Base-by-base conservation (phyloP, 306 rosid genomes). In the Cicer bijugum region DNA sequence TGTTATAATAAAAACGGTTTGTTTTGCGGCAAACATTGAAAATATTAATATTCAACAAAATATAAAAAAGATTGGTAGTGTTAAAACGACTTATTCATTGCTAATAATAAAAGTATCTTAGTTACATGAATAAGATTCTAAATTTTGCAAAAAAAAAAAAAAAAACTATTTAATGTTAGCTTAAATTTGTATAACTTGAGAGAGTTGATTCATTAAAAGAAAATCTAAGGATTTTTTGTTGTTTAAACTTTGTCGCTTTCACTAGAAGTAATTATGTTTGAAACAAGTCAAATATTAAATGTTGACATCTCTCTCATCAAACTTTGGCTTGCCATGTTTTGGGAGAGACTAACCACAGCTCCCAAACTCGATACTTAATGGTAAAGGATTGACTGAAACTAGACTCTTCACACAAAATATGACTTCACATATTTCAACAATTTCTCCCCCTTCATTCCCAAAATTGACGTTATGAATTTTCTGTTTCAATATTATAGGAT, bases 341-440 rank as follows among this genome's bases (percentile, higher is more conserved):
- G 4, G 2, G 58, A 51, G 11, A 51, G 6, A 46, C 5, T 20
- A 19, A 20, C 2, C 12, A 7, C 8, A 17, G 2, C 60, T 20
- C 17, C 12, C 4, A 19, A 1, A 28, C 10, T 9, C 14, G 23
- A 1, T 4, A 7, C 1, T 55, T 17, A 33, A 9, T 56, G 11
- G 12, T 23, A 1, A 2, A 47, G 17, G 9, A 1, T 37, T 8
- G 14, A 69, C 6, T 48, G 61, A 50, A 50, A 37, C 46, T 4
- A 52, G 51, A 11, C 52, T 70, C 75, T 70, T 52, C 4, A 16
- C 64, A 70, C 19, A 70, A 6, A 19, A 10, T 4, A 39, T 39
- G 11, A 20, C 64, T 52, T 70, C 40, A 70, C 62, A 70, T 15
- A 10, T 17, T 0, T 70, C 40, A 52, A 2, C 64, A 52, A 52